Conservation (phyloP, 2,329 filamentous ascomycete genomes). For the Pestalotiopsis fici region DNA sequence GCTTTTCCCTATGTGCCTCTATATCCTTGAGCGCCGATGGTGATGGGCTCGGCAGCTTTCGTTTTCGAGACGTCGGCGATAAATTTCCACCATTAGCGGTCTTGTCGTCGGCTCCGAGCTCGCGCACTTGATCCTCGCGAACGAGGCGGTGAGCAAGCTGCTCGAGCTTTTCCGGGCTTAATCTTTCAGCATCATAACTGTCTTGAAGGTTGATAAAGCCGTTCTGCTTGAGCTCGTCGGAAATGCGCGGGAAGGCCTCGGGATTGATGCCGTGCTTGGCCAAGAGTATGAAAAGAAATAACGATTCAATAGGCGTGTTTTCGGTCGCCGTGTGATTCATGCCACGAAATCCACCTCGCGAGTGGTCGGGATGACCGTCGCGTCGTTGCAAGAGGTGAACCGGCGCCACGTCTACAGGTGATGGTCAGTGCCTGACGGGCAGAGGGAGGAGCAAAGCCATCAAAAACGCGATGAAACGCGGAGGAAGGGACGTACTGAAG, state of each 20-base stretch:
- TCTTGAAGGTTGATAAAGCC: slow-evolving; percentile 69
- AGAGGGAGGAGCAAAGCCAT: not conserved
- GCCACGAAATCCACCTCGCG: slow-evolving; percentile 56
- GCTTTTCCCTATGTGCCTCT: slow-evolving; percentile 64
- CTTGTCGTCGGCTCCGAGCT: slow-evolving; percentile 41
- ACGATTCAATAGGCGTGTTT: slow-evolving; percentile 84
- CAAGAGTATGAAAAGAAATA: slow-evolving; percentile 82
- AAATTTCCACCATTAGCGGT: slow-evolving; percentile 41
- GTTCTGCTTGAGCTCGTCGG: slow-evolving; percentile 73
- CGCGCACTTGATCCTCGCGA: slow-evolving; percentile 67
- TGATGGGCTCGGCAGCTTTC: slow-evolving; percentile 69
- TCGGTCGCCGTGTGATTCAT: slow-evolving; percentile 59
- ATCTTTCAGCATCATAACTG: slow-evolving; percentile 71
- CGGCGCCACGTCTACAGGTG: slow-evolving; percentile 51
- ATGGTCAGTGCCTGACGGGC: slow-evolving; percentile 16
- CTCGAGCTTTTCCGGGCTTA: slow-evolving; percentile 77
- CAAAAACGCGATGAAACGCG: slow-evolving; percentile 12
- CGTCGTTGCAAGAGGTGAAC: slow-evolving; percentile 54
- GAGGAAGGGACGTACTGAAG: slow-evolving; percentile 25
- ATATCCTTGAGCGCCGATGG: slow-evolving; percentile 68
- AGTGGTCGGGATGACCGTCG: slow-evolving; percentile 55
- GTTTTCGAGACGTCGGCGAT: slow-evolving; percentile 66
- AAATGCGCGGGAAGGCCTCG: slow-evolving; percentile 70
- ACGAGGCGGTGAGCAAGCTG: slow-evolving; percentile 77
- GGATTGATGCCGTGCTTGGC: slow-evolving; percentile 66